These are phyloP conservation scores for Fusarium camptoceras DNA, from an alignment of 2,329 filamentous ascomycete genomes.

Conservation along the genomic window DNA sequence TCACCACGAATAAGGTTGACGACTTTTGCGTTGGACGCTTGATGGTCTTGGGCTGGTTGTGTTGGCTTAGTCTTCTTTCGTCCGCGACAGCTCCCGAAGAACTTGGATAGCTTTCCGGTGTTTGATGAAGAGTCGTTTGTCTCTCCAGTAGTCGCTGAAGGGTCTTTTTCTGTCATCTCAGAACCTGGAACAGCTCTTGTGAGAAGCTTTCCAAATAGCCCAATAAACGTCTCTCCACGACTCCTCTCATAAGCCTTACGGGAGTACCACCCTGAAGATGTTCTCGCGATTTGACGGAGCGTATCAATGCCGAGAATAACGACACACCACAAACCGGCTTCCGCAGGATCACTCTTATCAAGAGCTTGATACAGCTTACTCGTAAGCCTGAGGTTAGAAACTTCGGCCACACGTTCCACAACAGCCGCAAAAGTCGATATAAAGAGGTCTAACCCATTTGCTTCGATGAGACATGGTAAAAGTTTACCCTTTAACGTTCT, in stretches of 20 bases:
- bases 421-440: slow-evolving; percentile 74
- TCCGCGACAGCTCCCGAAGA: slow-evolving; percentile 39
- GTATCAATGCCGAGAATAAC: slow-evolving; percentile 52
- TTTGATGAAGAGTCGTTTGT: not conserved
- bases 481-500: slow-evolving; percentile 79
- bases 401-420: slow-evolving; percentile 57
- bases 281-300: slow-evolving; percentile 52
- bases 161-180: slow-evolving; percentile 53
- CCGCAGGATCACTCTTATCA: slow-evolving; percentile 45
- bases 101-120: slow-evolving; percentile 9
- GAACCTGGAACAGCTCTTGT: slow-evolving; percentile 55
- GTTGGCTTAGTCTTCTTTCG: slow-evolving; percentile 20
- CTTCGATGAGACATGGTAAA: slow-evolving; percentile 73
- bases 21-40: slow-evolving; percentile 89
- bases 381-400: slow-evolving; percentile 54
- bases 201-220: slow-evolving; percentile 53
- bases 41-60: slow-evolving; percentile 51
- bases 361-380: slow-evolving; percentile 53
- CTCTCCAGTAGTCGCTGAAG: slow-evolving; percentile 4
- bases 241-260: slow-evolving; percentile 86
- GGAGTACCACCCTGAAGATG: slow-evolving; percentile 76
- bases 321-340: slow-evolving; percentile 53
- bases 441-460: slow-evolving; percentile 82
- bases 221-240: slow-evolving; percentile 72
- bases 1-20: slow-evolving; percentile 87